Base-by-base conservation (phyloP, 345 rosid genomes). In the Populus ilicifolia region DNA sequence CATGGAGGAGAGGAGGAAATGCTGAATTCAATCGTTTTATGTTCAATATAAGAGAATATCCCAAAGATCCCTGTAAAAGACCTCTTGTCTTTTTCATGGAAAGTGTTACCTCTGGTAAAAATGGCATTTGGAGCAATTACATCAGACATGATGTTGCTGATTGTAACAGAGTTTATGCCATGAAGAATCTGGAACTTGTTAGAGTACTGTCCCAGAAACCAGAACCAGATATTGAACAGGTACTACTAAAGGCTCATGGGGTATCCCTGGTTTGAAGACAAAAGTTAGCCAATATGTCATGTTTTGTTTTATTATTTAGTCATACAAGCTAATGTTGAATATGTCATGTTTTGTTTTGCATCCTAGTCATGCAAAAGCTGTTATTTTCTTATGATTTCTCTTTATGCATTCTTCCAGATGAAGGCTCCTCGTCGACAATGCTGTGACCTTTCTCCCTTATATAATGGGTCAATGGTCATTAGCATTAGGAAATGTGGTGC, bases 11-110 rank as follows among this genome's bases (percentile, higher is more conserved):
- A 82, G 85, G 91, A 73, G 74, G 84, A 20, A 86, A 76, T 2
- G 86, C 77, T 27, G 83, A 80, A 30, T 72, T 79, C n/a, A 72
- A 75, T 75, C 87, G 74, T 39, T 93, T 83, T 74, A 89, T 95
- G 94, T 95, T 93, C 74, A 92, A 85, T 70, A 74, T 77, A 75
- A 92, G 97, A 81, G 96, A 93, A 6, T 87, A 84, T 84, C 91
- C 96, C 0, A 89, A 88, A 78, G 89, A 90, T 79, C 88, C 85
- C 33, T 93, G 98, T 79, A 78, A 78, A 75, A 89, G 93, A 77
- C 96, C 97, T 6, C 74, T 80, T 38, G 88, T 87, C 27, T 95
- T 90, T 81, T 92, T 82, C 80, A 75, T 92, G 82, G 83, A 85
- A 59, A 87, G 87, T 84, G 86, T 90, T 74, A 36, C 78, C 59